Percentiles rank a stretch among this genome's conserved stretches.
Evolutionary conservation across 2,329 filamentous ascomycete genomes (phyloP).

Genomic region (Dactylella cylindrospora): DNA sequence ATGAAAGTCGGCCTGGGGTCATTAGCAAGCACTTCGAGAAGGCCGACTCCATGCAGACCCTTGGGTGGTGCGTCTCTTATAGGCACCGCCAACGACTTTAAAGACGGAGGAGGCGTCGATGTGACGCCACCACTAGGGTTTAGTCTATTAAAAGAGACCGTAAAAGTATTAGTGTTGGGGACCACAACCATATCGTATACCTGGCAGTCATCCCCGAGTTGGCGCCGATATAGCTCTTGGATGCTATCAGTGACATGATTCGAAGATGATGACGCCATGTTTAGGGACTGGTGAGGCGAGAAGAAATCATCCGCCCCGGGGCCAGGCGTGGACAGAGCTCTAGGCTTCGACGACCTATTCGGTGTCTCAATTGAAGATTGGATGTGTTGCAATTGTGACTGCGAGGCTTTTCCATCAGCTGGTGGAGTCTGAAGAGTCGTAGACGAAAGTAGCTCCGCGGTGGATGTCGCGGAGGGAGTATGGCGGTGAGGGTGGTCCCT

Average conservation of each 20-base stretch:
- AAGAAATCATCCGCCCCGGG: constrained; percentile 23
- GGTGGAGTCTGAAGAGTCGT: constrained; percentile 7
- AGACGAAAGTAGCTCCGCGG: constrained; percentile 14
- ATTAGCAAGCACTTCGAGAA: constrained; percentile 28
- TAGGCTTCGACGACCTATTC: too few species aligned
- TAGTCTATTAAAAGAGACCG: constrained; percentile 6
- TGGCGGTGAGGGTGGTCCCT: constrained; percentile 10
- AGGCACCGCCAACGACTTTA: constrained; percentile 25
- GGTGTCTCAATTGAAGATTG: too few species aligned
- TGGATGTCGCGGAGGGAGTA: constrained; percentile 12
- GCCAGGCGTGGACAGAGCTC: constrained; percentile 33
- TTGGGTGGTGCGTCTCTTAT: constrained; percentile 26
- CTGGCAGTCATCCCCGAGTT: constrained; percentile 7
- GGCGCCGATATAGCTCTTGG: constrained; percentile 12
- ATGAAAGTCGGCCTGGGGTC: constrained; percentile 38
- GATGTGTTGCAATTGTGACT: too few species aligned
- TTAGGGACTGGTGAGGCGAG: constrained; percentile 22
- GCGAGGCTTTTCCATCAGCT: too few species aligned
- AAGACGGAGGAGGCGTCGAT: background rate
- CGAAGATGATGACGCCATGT: constrained; percentile 6
- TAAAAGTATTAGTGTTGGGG: constrained; percentile 18
- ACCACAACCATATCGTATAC: constrained; percentile 27
- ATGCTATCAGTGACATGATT: constrained; percentile 13
- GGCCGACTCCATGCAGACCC: constrained; percentile 12
- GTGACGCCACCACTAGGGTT: background rate